These are phyloP conservation scores for Ilex asprella DNA, from an alignment of 257 asterid genomes.

Conservation along the genomic window DNA sequence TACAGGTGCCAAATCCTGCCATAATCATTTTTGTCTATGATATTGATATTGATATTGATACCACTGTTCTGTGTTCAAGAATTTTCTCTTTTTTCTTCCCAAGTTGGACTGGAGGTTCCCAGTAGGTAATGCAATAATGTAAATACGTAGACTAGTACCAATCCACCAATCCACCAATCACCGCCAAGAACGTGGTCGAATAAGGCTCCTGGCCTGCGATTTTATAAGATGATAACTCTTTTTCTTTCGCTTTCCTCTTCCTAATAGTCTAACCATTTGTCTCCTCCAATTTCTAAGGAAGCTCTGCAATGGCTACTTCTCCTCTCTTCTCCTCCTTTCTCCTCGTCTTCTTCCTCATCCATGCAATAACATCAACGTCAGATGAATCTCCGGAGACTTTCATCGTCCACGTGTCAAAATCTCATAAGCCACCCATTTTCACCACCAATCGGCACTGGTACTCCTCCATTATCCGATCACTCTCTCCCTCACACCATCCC, in stretches of 20 bases:
- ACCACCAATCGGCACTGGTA: conserved; percentile 77
- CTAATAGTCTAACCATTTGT: too few species aligned
- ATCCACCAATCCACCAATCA: too few species aligned
- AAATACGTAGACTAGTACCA: too few species aligned
- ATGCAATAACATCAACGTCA: conserved; percentile 12
- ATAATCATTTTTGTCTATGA: too few species aligned
- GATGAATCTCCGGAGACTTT: conserved; percentile 42
- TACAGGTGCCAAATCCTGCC: too few species aligned
- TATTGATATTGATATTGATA: too few species aligned
- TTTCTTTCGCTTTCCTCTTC: too few species aligned
- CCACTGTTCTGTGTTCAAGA: too few species aligned
- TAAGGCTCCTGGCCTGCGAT: not conserved
- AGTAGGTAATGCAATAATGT: too few species aligned
- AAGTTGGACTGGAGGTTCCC: too few species aligned
- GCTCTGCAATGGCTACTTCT: not conserved
- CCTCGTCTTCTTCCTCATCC: conserved; percentile 16
- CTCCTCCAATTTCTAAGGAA: not conserved
- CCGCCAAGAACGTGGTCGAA: not conserved
- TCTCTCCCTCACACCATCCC: conserved; percentile 44
- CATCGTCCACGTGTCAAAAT: conserved; percentile 69
- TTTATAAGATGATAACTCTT: too few species aligned
- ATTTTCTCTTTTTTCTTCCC: too few species aligned
- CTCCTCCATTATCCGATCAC: conserved; percentile 54
- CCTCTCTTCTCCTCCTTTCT: conserved; percentile 9
- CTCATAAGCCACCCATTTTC: conserved; percentile 54